Evolutionary conservation across 805 yeast species (phyloP).

Genomic region (Candida ficus): DNA sequence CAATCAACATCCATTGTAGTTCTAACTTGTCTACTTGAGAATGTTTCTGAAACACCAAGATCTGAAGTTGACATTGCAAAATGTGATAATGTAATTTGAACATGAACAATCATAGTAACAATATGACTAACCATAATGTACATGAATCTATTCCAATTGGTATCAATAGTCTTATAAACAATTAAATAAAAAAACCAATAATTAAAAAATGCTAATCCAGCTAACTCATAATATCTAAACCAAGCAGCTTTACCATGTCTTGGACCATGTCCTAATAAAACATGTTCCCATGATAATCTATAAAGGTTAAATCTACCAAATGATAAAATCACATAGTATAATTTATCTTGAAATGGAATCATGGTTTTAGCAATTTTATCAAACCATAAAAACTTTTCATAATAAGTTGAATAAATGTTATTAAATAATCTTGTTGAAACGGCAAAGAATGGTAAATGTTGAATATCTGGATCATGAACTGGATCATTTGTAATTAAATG

Average conservation of each 20-base stretch:
- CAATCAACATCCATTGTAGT: conserved; percentile 96
- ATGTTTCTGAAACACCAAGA: conserved; percentile 73
- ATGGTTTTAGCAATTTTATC: conserved; percentile 57
- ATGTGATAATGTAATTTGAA: conserved; percentile 83
- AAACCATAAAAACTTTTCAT: conserved; percentile 60
- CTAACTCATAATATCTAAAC: conserved; percentile 74
- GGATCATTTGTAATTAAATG: conserved; percentile 91
- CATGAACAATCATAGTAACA: conserved; percentile 88
- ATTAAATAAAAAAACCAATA: conserved; percentile 79
- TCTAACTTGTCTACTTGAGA: conserved; percentile 73
- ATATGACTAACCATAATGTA: conserved; percentile 72
- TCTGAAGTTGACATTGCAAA: conserved; percentile 93
- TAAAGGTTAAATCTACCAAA: conserved; percentile 87
- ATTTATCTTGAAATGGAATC: conserved; percentile 60
- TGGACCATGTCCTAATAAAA: conserved; percentile 75
- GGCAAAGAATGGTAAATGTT: conserved; percentile 87
- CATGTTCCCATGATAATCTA: conserved; percentile 73
- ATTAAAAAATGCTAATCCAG: conserved; percentile 62
- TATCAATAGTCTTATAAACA: conserved; percentile 46
- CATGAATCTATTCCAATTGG: conserved; percentile 46
- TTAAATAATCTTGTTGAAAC: conserved; percentile 69
- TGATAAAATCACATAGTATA: conserved; percentile 73
- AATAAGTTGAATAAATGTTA: conserved; percentile 73
- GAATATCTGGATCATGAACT: conserved; percentile 91
- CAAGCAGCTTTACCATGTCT: conserved; percentile 78